Evolutionary conservation across 495 filamentous ascomycete genomes (phyloP), one percentile per base, ranked within the genome.

Genomic region (Schizothecium vesticola): DNA sequence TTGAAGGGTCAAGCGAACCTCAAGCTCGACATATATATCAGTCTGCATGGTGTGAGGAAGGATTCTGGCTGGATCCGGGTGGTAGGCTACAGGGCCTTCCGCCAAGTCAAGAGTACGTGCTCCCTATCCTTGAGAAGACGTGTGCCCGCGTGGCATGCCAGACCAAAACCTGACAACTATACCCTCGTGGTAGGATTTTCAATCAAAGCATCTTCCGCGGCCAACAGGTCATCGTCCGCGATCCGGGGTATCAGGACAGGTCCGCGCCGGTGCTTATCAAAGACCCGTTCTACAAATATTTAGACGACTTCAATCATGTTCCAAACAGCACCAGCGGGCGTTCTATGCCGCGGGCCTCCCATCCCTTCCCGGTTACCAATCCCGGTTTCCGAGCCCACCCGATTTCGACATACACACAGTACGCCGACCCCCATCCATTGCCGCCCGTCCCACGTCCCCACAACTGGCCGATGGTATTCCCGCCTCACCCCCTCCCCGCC

Each of bases 51-150:
- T 24, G 36, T 13, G 22, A 33, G 59, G 1, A 63, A 16, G 23
- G 61, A 67, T 13, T 28, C 51, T 16, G 69, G 69, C 1, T 70
- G 69, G 69, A 51, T 70, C 31, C 69, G 69, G n/a, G 69, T 70
- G 4, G 19, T 68, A 22, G 69, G 69, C 22, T 29, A 68, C 25
- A 59, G 28, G 2, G 29, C 56, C 3, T 70, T 63, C 21, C 55
- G 58, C 1, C 29, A 68, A 59, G 65, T 70, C 11, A 60, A 57
- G 12, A 60, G 69, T 68, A 63, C 24, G 58, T 24, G 19, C 26
- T n/a, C 22, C 21, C 58, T 2, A 16, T 16, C 22, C 58, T 58
- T 19, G 31, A 33, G 11, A 12, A 1, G 31, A 10, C 31, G 12
- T 3, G 10, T 33, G 11, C 31, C 31, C 31, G 11, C 31, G 0